These are phyloP conservation scores for Reutealis trisperma DNA, from an alignment of 345 rosid genomes.

Conservation along the genomic window DNA sequence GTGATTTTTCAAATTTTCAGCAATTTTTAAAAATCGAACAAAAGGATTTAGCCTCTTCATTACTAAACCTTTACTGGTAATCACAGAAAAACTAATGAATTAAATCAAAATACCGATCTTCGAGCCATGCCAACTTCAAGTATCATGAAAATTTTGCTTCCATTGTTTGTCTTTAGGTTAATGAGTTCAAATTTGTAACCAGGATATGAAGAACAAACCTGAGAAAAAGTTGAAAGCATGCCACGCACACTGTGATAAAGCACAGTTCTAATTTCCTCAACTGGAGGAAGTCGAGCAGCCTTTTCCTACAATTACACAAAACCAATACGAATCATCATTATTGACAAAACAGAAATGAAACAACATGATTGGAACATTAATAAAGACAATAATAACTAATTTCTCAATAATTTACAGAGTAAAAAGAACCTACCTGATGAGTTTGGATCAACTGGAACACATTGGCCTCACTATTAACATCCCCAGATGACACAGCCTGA, in stretches of 20 bases:
- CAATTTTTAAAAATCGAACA: not conserved
- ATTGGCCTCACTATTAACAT: slow-evolving; percentile 44
- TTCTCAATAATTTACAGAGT: not conserved
- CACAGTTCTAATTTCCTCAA: slow-evolving; percentile 74
- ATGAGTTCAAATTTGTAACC: not conserved
- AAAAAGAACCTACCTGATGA: slow-evolving; percentile 57
- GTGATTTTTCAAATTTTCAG: not conserved
- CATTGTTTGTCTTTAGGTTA: not conserved
- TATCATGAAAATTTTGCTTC: not conserved
- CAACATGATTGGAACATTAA: not conserved
- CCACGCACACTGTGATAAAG: slow-evolving; percentile 61
- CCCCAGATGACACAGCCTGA: slow-evolving; percentile 65
- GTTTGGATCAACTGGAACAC: slow-evolving; percentile 71
- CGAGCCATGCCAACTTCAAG: not conserved
- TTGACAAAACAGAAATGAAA: not conserved
- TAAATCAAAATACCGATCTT: not conserved
- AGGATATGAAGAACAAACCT: slow-evolving; percentile 45
- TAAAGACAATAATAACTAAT: not conserved
- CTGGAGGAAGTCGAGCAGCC: slow-evolving; percentile 79
- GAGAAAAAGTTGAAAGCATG: slow-evolving; percentile 80
- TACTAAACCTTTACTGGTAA: not conserved
- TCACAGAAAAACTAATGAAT: not conserved
- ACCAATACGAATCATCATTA: slow-evolving; percentile 9
- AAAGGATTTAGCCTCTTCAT: not conserved
- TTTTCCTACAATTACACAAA: slow-evolving; percentile 52